Percentiles rank a stretch among this genome's conserved stretches.
These are phyloP conservation scores for Petrea volubilis DNA, from an alignment of 257 asterid species.

Conservation along the genomic window DNA sequence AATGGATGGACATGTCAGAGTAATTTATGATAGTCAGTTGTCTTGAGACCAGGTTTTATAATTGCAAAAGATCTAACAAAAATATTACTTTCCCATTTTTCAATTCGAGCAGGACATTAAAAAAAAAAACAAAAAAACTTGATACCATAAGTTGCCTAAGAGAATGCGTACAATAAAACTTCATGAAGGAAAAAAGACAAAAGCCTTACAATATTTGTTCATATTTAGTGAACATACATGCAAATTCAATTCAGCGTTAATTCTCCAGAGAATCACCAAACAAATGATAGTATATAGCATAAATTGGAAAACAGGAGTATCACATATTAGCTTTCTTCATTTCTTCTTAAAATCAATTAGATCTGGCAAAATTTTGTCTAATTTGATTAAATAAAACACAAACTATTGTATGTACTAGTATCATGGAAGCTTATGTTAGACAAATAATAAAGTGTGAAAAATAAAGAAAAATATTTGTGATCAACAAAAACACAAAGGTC, in stretches of 20 bases:
- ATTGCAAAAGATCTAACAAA: neutral
- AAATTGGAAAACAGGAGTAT: neutral
- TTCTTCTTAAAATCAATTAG: neutral
- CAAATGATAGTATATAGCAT: neutral
- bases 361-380: neutral
- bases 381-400: neutral
- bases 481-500: neutral
- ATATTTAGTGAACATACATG: too few relatives aligned
- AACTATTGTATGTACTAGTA: neutral
- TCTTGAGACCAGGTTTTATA: neutral
- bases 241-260: neutral
- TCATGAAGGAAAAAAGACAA: neutral
- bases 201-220: neutral
- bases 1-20: neutral
- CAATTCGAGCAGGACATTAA: neutral
- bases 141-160: neutral
- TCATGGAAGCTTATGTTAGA: neutral
- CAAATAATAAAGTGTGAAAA: neutral
- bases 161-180: neutral
- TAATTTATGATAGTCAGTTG: neutral
- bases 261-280: neutral
- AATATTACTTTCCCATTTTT: neutral
- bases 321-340: neutral
- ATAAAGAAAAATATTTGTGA: neutral
- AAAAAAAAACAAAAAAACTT: too few relatives aligned